phyloP scores from a whole-genome alignment of 805 yeast genomes.

The Nakazawaea wyomingensis region DNA sequence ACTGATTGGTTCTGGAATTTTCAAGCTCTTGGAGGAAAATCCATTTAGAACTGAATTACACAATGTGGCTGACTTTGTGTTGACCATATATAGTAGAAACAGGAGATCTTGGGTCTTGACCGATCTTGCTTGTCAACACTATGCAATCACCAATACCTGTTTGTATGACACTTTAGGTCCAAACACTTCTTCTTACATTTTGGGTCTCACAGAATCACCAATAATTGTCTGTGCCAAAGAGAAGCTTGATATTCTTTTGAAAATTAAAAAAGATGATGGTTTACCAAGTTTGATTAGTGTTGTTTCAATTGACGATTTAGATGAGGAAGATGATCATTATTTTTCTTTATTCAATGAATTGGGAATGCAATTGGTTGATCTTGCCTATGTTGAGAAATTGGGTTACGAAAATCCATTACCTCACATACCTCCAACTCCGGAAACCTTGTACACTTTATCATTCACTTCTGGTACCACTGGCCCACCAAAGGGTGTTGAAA shows the following conservation, averaged over 20 bases:
- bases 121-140: constrained; percentile 63
- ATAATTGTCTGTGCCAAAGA: constrained; percentile 46
- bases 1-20: constrained; percentile 20
- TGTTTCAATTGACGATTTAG: constrained; percentile 50
- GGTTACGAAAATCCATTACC: constrained; percentile 27
- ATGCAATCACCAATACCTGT: constrained; percentile 48
- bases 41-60: constrained; percentile 3
- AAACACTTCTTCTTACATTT: constrained; percentile 56
- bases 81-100: constrained; percentile 53
- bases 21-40: constrained; percentile 19
- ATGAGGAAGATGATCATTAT: constrained; percentile 14
- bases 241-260: constrained; percentile 43
- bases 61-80: constrained; percentile 31
- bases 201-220: constrained; percentile 59
- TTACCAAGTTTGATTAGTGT: constrained; percentile 38
- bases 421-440: constrained; percentile 43
- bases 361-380: constrained; percentile 23
- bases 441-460: constrained; percentile 54
- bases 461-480: constrained; percentile 80
- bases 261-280: constrained; percentile 29
- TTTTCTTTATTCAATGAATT: constrained; percentile 25
- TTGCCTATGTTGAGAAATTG: constrained; percentile 26
- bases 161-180: constrained; percentile 56
- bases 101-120: constrained; percentile 64
- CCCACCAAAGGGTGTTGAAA: constrained; percentile 64